These are phyloP conservation scores for Penicillium hesseltinei DNA, from an alignment of 2,329 filamentous ascomycete genomes.

Conservation along the genomic window DNA sequence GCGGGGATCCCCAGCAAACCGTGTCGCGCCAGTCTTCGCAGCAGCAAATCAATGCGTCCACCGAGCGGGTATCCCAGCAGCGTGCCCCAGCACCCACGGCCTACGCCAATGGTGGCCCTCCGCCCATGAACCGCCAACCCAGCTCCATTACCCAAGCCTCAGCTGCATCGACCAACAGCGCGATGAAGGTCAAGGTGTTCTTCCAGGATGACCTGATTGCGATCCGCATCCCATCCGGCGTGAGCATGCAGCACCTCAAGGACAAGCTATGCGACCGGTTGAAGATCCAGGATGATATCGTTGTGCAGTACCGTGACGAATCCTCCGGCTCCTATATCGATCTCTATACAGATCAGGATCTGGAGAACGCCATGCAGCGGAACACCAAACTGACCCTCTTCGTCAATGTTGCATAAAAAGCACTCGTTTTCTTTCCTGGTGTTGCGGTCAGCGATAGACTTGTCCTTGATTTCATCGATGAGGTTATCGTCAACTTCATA, in stretches of 20 bases:
- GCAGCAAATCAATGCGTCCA: constrained; percentile 58
- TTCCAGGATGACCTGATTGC: constrained; percentile 90
- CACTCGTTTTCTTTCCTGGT: constrained; percentile 10
- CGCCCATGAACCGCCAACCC: constrained; percentile 48
- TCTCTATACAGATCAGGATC: constrained; percentile 74
- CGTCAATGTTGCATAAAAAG: constrained; percentile 46
- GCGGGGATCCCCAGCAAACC: constrained; percentile 59
- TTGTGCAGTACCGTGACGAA: constrained; percentile 85
- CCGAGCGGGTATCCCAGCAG: constrained; percentile 42
- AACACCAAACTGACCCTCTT: constrained; percentile 85
- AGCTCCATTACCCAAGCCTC: constrained; percentile 54
- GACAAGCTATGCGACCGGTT: constrained; percentile 83
- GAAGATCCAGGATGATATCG: constrained; percentile 72
- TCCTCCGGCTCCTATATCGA: constrained; percentile 69
- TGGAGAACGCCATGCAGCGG: constrained; percentile 74
- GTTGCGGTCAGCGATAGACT: constrained; percentile 14
- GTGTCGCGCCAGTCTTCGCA: constrained; percentile 65
- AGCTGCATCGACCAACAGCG: constrained; percentile 42
- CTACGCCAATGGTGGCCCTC: constrained; percentile 39
- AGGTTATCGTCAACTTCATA: constrained; percentile 7
- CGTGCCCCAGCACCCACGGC: constrained; percentile 35
- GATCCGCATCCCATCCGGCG: constrained; percentile 80
- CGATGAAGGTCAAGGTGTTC: constrained; percentile 92
- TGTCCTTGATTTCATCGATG: constrained; percentile 16
- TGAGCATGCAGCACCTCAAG: constrained; percentile 72